Evolutionary conservation across 192 early-diverging fungal species (phyloP).

Genomic region (Thamnidium elegans): DNA sequence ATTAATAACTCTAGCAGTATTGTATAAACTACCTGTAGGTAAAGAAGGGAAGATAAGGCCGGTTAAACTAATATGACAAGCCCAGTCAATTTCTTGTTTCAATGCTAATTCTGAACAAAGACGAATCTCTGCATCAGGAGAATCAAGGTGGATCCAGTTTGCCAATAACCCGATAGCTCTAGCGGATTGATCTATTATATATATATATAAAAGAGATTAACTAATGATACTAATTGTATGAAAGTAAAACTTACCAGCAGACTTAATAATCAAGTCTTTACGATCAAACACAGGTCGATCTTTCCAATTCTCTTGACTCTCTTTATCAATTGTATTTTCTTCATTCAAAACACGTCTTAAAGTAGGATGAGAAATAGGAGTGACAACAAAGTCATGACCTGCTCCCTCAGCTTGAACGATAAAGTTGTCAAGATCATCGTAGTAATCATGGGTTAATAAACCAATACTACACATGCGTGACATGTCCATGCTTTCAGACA

Average conservation of each 20-base stretch:
- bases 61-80: constrained; percentile 62
- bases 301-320: constrained; percentile 37
- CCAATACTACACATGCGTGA: not conserved
- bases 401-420: constrained; percentile 24
- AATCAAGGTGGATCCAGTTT: constrained; percentile 58
- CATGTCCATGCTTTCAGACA: not conserved
- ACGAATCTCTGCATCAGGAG: constrained; percentile 37
- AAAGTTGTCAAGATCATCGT: constrained; percentile 4
- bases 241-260: constrained; percentile 32
- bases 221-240: too few species aligned
- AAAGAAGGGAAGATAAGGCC: constrained; percentile 54
- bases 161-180: constrained; percentile 47
- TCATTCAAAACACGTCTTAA: constrained; percentile 47
- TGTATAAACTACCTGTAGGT: constrained; percentile 33
- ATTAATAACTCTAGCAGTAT: constrained; percentile 57
- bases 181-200: constrained; percentile 28
- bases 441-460: not conserved
- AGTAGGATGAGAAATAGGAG: constrained; percentile 48
- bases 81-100: constrained; percentile 67
- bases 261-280: constrained; percentile 47
- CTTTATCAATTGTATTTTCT: constrained; percentile 23
- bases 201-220: not conserved
- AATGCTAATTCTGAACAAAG: constrained; percentile 61
- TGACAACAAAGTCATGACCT: constrained; percentile 50
- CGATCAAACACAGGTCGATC: constrained; percentile 39